These are phyloP conservation scores for Tetrapisispora pingtungensis DNA, from an alignment of 805 yeast genomes.

Conservation along the genomic window DNA sequence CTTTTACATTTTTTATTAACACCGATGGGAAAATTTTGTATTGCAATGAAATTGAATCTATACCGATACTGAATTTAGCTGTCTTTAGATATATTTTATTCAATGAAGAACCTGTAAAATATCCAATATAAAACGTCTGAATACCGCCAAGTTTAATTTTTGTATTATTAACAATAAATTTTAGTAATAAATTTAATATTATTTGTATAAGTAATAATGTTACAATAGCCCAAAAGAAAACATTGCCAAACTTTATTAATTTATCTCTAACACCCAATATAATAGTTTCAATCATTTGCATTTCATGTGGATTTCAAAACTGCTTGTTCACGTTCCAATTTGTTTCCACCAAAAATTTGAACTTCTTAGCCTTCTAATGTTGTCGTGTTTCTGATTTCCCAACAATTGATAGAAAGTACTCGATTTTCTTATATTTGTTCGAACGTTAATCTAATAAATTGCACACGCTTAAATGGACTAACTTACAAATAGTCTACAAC, in stretches of 20 bases:
- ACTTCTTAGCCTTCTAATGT: too few species aligned
- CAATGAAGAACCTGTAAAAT: neutral
- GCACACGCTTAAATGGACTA: too few species aligned
- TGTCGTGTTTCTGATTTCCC: too few species aligned
- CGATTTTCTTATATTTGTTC: too few species aligned
- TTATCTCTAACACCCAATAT: neutral
- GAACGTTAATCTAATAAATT: too few species aligned
- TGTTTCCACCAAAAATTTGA: too few species aligned
- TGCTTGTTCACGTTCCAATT: too few species aligned
- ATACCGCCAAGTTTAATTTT: neutral
- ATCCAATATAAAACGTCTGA: neutral
- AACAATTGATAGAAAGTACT: too few species aligned
- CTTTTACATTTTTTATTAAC: slow-evolving; percentile 11
- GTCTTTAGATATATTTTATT: neutral
- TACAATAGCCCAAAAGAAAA: neutral
- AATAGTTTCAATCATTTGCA: neutral
- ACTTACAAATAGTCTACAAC: too few species aligned
- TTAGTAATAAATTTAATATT: neutral
- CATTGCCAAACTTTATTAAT: neutral
- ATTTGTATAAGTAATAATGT: neutral
- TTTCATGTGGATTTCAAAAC: too few species aligned
- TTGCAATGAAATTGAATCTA: slow-evolving; percentile 12
- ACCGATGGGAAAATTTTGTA: slow-evolving; percentile 15
- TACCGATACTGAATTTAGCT: slow-evolving; percentile 5
- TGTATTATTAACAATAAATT: neutral